Evolutionary conservation across 2,329 filamentous ascomycete genomes (phyloP).

Genomic region (Sphaceloma murrayae): DNA sequence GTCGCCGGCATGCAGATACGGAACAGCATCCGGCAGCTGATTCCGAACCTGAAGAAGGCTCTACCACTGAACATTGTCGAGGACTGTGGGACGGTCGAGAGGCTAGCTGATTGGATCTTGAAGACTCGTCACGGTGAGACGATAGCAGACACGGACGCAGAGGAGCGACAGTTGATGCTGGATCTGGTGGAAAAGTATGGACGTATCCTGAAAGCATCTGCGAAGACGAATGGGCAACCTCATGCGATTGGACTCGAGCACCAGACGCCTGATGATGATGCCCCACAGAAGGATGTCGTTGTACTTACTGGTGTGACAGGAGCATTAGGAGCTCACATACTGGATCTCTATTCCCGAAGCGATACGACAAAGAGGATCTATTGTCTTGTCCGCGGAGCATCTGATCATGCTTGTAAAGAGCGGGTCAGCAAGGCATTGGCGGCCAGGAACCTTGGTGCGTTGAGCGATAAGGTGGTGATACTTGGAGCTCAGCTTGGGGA

Average conservation of each 20-base stretch:
- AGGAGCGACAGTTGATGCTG: conserved; percentile 35
- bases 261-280: conserved; percentile 20
- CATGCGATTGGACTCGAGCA: neutral
- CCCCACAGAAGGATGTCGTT: conserved; percentile 20
- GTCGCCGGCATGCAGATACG: conserved; percentile 47
- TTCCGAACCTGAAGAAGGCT: conserved; percentile 28
- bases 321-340: conserved; percentile 43
- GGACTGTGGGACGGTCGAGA: conserved; percentile 46
- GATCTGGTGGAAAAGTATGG: conserved; percentile 42
- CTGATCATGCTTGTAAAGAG: conserved; percentile 33
- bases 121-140: conserved; percentile 32
- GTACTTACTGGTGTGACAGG: conserved; percentile 45
- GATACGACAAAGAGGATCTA: conserved; percentile 39
- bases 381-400: conserved; percentile 47
- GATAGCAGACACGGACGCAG: conserved; percentile 28
- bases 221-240: conserved; percentile 8
- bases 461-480: conserved; percentile 37
- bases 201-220: conserved; percentile 30
- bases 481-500: conserved; percentile 42
- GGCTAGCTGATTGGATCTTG: conserved; percentile 32
- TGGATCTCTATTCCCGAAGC: conserved; percentile 36
- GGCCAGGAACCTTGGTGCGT: conserved; percentile 28
- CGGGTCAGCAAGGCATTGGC: conserved; percentile 39
- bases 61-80: conserved; percentile 53
- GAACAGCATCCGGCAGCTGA: conserved; percentile 28